Evolutionary conservation across 805 yeast genomes (phyloP).

Genomic region (Dipodascus albidus): DNA sequence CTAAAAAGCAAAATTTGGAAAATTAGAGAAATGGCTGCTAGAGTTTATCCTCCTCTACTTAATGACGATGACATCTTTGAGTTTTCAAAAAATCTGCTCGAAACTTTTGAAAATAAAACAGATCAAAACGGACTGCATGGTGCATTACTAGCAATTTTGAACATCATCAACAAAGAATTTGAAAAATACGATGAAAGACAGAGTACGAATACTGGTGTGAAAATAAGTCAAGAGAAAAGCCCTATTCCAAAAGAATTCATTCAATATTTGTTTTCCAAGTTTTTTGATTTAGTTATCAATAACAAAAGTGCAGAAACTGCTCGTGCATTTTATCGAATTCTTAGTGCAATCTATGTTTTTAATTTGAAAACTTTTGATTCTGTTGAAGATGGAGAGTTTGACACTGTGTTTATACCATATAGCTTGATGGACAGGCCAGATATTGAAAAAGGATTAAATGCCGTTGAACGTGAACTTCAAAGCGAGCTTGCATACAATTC

Average conservation of each 20-base stretch:
- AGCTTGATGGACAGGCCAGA: background rate
- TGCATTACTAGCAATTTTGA: constrained; percentile 36
- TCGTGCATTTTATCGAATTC: constrained; percentile 12
- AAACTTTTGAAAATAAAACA: constrained; percentile 9
- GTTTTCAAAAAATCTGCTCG: constrained; percentile 21
- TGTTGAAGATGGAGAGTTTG: constrained; percentile 2
- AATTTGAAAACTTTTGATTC: constrained; percentile 5
- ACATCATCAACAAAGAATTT: constrained; percentile 17
- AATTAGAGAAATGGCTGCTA: constrained; percentile 77
- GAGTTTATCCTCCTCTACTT: constrained; percentile 46
- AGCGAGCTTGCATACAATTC: background rate
- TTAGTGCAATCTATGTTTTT: background rate
- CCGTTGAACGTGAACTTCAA: background rate
- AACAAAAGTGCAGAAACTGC: constrained; percentile 17
- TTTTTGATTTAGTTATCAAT: constrained; percentile 7
- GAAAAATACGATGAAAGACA: background rate
- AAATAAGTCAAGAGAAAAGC: background rate
- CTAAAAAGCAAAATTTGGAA: constrained; percentile 60
- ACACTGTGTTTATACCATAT: background rate
- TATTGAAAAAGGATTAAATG: background rate
- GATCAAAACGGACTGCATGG: constrained; percentile 51
- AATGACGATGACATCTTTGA: constrained; percentile 22
- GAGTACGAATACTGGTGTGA: background rate
- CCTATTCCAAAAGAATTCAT: constrained; percentile 1
- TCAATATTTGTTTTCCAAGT: constrained; percentile 2